A percentile compares a stretch with the other conserved stretches of the same genome.
Conservation (phyloP, 352 stramenopile genomes). For the Phytophthora pseudosyringae region DNA sequence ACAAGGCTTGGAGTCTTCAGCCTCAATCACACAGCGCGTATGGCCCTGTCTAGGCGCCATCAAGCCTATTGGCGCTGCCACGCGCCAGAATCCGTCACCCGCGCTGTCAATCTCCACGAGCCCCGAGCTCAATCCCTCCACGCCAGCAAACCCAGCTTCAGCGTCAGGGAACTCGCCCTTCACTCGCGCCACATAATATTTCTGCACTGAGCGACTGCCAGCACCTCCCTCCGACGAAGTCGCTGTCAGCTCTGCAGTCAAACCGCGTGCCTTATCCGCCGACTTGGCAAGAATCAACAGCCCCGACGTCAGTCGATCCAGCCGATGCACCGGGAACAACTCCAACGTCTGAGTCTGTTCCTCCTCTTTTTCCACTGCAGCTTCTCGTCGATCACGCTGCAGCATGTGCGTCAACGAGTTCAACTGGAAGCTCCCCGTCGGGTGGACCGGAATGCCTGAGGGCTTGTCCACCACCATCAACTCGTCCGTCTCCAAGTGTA, state of each 20-base stretch:
- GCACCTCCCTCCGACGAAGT: constrained; percentile 18
- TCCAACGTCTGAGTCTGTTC: constrained; percentile 22
- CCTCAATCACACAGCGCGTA: constrained; percentile 30
- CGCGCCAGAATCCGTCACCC: constrained; percentile 37
- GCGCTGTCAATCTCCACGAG: constrained; percentile 23
- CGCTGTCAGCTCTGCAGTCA: constrained; percentile 50
- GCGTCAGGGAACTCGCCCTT: constrained; percentile 47
- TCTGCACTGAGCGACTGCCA: constrained; percentile 44
- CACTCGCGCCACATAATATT: constrained; percentile 64
- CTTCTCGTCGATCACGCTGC: constrained; percentile 23
- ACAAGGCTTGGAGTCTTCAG: constrained; percentile 40
- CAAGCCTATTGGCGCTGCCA: constrained; percentile 50
- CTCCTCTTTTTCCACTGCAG: constrained; percentile 17
- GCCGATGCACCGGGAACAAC: constrained; percentile 89
- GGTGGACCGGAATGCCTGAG: constrained; percentile 91
- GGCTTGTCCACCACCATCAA: constrained; percentile 85
- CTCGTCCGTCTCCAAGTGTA: constrained; percentile 57
- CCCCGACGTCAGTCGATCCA: constrained; percentile 94
- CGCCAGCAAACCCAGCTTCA: constrained; percentile 13
- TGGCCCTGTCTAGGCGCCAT: constrained; percentile 34
- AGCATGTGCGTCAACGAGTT: constrained; percentile 88
- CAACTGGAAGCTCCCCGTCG: constrained; percentile 89
- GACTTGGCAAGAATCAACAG: constrained; percentile 66
- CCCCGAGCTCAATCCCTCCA: constrained; percentile 18
- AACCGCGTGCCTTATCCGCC: constrained; percentile 40